These are phyloP conservation scores for Phytopythium delawarense DNA, from an alignment of 352 stramenopile genomes.

Conservation along the genomic window DNA sequence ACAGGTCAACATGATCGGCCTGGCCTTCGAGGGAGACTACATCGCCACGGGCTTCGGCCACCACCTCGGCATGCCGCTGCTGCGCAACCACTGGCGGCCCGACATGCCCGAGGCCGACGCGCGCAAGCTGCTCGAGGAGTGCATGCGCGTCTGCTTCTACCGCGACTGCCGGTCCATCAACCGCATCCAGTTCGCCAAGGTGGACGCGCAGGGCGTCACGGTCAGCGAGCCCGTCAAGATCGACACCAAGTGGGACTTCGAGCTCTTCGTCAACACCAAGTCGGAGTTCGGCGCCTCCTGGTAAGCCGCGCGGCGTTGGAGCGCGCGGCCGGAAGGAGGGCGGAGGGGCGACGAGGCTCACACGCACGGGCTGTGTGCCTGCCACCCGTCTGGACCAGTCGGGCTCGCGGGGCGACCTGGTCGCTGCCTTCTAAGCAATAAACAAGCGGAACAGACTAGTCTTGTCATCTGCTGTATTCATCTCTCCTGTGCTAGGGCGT, in stretches of 20 bases:
- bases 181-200: constrained; percentile 97
- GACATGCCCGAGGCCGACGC: constrained; percentile 95
- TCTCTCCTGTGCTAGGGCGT: not conserved
- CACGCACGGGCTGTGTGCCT: not conserved
- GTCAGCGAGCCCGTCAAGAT: constrained; percentile 95
- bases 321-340: not conserved
- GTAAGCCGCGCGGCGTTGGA: constrained; percentile 32
- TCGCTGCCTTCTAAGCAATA: constrained; percentile 1
- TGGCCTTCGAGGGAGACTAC: constrained; percentile 96
- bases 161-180: constrained; percentile 98
- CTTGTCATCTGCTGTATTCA: not conserved
- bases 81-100: constrained; percentile 93
- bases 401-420: not conserved
- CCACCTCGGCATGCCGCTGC: constrained; percentile 95
- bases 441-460: not conserved
- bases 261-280: constrained; percentile 86
- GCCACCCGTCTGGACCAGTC: not conserved
- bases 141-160: constrained; percentile 98
- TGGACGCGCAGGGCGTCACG: constrained; percentile 78
- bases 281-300: constrained; percentile 87
- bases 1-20: constrained; percentile 97
- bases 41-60: constrained; percentile 97
- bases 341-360: not conserved
- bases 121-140: constrained; percentile 93
- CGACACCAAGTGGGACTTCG: constrained; percentile 93